Conservation (phyloP, 805 yeast species). For the Lipomyces lipofer region DNA sequence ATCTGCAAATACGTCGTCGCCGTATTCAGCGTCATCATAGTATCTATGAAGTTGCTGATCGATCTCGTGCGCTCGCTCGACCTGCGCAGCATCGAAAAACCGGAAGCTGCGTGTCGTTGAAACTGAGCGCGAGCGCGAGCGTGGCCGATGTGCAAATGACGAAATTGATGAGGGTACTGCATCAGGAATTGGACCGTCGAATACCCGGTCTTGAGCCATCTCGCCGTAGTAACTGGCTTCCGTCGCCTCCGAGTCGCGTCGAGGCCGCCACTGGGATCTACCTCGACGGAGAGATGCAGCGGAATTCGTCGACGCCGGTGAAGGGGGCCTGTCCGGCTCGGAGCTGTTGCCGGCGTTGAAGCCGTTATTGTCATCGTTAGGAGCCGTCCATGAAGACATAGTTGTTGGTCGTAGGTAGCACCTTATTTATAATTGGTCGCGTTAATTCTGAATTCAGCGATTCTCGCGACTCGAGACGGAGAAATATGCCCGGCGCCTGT, state of each 20-base stretch:
- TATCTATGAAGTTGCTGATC: slow-evolving; percentile 38
- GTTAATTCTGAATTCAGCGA: too few relatives aligned
- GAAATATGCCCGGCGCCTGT: too few relatives aligned
- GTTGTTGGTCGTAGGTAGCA: too few relatives aligned
- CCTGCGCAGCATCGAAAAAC: slow-evolving; percentile 80
- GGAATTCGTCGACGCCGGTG: slow-evolving; percentile 14
- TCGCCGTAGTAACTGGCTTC: slow-evolving; percentile 29
- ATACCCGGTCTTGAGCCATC: slow-evolving; percentile 34
- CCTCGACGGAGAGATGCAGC: slow-evolving; percentile 13
- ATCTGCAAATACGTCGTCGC: slow-evolving; percentile 34
- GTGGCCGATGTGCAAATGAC: slow-evolving; percentile 29
- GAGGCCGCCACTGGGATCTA: slow-evolving; percentile 19
- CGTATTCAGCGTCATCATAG: slow-evolving; percentile 38
- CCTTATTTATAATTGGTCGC: too few relatives aligned
- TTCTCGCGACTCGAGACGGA: too few relatives aligned
- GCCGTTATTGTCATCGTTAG: not conserved
- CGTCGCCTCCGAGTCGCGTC: slow-evolving; percentile 27
- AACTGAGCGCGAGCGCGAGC: slow-evolving; percentile 25
- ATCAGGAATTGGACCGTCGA: slow-evolving; percentile 36
- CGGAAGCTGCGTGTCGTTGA: slow-evolving; percentile 51
- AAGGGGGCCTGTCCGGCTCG: not conserved
- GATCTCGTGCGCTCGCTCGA: slow-evolving; percentile 63
- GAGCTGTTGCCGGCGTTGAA: not conserved
- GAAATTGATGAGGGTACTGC: slow-evolving; percentile 34
- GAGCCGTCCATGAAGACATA: slow-evolving; percentile 1